Base-by-base conservation (phyloP, 2,329 filamentous ascomycete species). In the Diplodia scrobiculata region DNA sequence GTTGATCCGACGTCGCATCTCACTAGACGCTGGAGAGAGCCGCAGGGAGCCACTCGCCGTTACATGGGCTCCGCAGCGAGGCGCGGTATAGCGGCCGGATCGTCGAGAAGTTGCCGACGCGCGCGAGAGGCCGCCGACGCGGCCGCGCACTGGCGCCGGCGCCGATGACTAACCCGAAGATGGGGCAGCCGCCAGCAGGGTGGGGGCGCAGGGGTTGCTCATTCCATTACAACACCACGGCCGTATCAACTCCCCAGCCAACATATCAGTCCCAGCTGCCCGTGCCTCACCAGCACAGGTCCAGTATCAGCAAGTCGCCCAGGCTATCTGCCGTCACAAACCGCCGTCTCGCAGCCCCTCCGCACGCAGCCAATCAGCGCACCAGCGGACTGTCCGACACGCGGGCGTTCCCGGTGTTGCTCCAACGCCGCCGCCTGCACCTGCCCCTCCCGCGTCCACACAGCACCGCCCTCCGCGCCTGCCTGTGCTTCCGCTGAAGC, bases 1-100 rank as follows among this genome's bases (percentile, higher is more conserved):
- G 38, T 41, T 19, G 50, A 63, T 47, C 48, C 60, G 60, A 63
- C 48, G 60, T 63, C 60, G 60, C 60, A 51, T 29, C 17, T 48
- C 58, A 54, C 25, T 65, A 45, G 32, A 65, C 17, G 21, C 36
- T 21, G 38, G 50, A 34, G 48, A 19, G 60, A 52, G 38, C 38
- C 45, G 45, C 19, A 25, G 32, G 19, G 59, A 36, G 51, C 47
- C 41, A 29, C 60, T 17, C 53, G 62, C 48, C 45, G 62, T 64
- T 63, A 27, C 47, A 32, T 51, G 13, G 48, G 34, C 48, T 25
- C 17, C 48, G 25, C 25, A 25, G 25, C 25, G 25, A 25, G 25
- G 25, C 25, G 25, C 25, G 60, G 62, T 45, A 45, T 45, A 19
- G 41, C 41, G 41, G 41, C 48, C 55, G 55, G 55, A 38, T 58